Evolutionary conservation across 176 grass and related monocot species (phyloP).

Genomic region (Zoysia pacifica): DNA sequence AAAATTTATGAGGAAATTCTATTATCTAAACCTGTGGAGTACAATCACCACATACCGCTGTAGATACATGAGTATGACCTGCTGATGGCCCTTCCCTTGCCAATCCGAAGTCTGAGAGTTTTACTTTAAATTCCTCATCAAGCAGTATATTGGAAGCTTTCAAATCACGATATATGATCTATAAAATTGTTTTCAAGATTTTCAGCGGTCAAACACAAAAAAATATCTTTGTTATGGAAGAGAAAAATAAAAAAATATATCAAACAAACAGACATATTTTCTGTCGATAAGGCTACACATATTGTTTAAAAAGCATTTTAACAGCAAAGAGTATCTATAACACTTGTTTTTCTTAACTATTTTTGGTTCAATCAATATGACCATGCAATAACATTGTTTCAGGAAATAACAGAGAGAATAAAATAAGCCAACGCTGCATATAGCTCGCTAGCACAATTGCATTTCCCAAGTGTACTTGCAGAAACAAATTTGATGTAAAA

Average conservation of each 20-base stretch:
- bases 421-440: background rate
- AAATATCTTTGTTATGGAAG: background rate
- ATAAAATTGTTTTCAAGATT: constrained; percentile 2
- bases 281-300: background rate
- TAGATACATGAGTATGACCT: constrained; percentile 66
- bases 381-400: background rate
- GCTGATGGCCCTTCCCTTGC: constrained; percentile 70
- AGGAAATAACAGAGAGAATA: background rate
- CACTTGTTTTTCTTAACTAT: background rate
- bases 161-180: constrained; percentile 87
- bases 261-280: background rate
- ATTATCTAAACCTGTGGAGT: background rate
- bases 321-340: constrained; percentile 4
- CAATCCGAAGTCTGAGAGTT: constrained; percentile 80
- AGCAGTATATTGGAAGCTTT: constrained; percentile 78
- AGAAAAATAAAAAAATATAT: background rate
- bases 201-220: background rate
- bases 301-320: background rate
- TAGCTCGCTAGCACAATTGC: background rate
- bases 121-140: constrained; percentile 70
- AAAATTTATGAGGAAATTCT: background rate
- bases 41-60: constrained; percentile 49
- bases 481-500: constrained; percentile 3
- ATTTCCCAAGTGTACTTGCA: background rate
- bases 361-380: constrained; percentile 3